Evolutionary conservation across 2,329 filamentous ascomycete species (phyloP).

Genomic region (Trichoderma guizhouense): DNA sequence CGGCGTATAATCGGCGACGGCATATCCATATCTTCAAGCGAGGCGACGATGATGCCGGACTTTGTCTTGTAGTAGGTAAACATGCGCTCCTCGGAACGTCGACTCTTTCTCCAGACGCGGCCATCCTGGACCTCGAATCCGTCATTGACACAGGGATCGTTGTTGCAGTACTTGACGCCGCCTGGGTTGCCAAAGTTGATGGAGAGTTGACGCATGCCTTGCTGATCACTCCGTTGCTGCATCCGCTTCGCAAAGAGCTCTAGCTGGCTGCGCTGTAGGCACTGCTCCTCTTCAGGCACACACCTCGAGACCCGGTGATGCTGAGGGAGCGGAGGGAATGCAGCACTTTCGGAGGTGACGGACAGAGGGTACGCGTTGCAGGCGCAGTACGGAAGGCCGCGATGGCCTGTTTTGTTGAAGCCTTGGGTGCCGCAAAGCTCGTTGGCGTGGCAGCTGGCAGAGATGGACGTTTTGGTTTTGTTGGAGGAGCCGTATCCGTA

Average conservation of each 20-base stretch:
- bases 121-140: slow-evolving; percentile 22
- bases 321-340: neutral
- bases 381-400: slow-evolving; percentile 10
- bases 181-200: slow-evolving; percentile 24
- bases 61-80: slow-evolving; percentile 23
- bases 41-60: slow-evolving; percentile 21
- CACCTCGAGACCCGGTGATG: slow-evolving; percentile 23
- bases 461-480: slow-evolving; percentile 5
- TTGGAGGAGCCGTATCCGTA: neutral
- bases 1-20: slow-evolving; percentile 21
- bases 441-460: slow-evolving; percentile 18
- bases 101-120: slow-evolving; percentile 16
- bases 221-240: neutral
- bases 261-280: slow-evolving; percentile 16
- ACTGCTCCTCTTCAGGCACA: slow-evolving; percentile 20
- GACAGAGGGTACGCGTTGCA: slow-evolving; percentile 25
- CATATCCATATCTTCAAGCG: slow-evolving; percentile 12
- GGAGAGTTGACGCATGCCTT: neutral
- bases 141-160: slow-evolving; percentile 23
- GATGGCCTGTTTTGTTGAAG: slow-evolving; percentile 19
- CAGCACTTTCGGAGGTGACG: slow-evolving; percentile 12
- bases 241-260: neutral
- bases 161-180: slow-evolving; percentile 21
- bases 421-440: slow-evolving; percentile 20
- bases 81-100: slow-evolving; percentile 15